Conservation (phyloP, 257 asterid genomes). For the Penstemon barbatus region DNA sequence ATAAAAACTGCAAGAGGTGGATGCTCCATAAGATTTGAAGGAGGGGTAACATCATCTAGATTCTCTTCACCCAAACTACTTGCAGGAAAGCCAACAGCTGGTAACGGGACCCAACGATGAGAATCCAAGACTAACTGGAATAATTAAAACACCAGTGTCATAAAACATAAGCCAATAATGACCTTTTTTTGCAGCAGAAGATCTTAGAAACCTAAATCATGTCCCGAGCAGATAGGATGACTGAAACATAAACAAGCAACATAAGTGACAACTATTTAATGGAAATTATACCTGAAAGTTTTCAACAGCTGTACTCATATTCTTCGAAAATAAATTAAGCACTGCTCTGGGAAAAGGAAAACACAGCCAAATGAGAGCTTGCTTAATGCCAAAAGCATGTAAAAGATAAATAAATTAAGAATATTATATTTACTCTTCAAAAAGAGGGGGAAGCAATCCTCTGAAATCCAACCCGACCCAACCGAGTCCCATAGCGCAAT, state of each 20-base stretch:
- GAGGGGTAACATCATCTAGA: constrained; percentile 80
- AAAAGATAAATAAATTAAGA: constrained; percentile 18
- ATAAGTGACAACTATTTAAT: constrained; percentile 1
- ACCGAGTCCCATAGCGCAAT: constrained; percentile 96
- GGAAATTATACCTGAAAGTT: constrained; percentile 77
- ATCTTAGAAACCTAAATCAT: constrained; percentile 16
- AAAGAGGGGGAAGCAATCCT: constrained; percentile 94
- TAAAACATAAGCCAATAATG: constrained; percentile 30
- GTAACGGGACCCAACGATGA: constrained; percentile 81
- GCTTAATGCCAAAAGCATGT: constrained; percentile 19
- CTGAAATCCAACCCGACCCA: constrained; percentile 97
- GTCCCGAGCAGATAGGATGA: constrained; percentile 19
- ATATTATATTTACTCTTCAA: constrained; percentile 75
- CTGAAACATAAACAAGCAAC: background rate
- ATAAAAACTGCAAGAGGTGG: constrained; percentile 94
- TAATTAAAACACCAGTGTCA: constrained; percentile 30
- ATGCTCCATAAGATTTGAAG: constrained; percentile 95
- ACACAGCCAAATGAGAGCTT: constrained; percentile 28
- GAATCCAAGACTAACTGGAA: constrained; percentile 89
- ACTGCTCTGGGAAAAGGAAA: constrained; percentile 69
- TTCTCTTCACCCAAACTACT: constrained; percentile 70
- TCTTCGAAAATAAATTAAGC: constrained; percentile 79
- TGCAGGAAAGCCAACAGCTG: constrained; percentile 92
- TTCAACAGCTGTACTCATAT: constrained; percentile 86
- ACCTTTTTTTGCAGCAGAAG: constrained; percentile 3